phyloP scores from a whole-genome alignment of 106 monocot genomes.

The Apostasia shenzhenica region DNA sequence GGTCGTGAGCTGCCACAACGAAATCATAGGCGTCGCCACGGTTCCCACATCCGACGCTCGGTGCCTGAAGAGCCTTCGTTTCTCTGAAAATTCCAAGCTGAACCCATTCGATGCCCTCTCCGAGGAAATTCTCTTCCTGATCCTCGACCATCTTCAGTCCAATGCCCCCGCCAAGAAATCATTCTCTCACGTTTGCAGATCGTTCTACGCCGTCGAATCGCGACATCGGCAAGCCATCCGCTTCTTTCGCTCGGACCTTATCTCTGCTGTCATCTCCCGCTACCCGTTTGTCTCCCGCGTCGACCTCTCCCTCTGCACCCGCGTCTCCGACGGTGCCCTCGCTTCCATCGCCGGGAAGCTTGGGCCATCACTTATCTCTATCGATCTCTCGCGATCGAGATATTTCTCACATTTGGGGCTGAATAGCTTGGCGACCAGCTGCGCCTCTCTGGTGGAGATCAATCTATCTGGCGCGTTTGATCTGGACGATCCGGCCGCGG shows the following conservation, averaged over 20 bases:
- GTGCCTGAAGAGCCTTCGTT: neutral
- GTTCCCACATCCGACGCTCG: neutral
- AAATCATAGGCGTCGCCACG: neutral
- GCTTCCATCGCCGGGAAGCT: conserved; percentile 11
- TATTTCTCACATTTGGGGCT: conserved; percentile 32
- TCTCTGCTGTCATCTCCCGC: conserved; percentile 44
- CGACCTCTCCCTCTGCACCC: conserved; percentile 55
- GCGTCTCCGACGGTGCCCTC: conserved; percentile 42
- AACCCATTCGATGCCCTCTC: conserved; percentile 37
- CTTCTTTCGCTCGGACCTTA: conserved; percentile 41
- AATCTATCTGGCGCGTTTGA: conserved; percentile 39
- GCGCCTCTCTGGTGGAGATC: conserved; percentile 35
- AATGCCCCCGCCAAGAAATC: conserved; percentile 35
- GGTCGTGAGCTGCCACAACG: neutral
- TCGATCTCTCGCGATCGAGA: conserved; percentile 53
- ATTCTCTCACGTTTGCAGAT: conserved; percentile 46
- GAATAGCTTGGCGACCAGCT: conserved; percentile 18
- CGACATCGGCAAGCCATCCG: conserved; percentile 50
- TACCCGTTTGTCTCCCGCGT: conserved; percentile 34
- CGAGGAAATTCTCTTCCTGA: conserved; percentile 55
- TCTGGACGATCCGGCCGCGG: conserved; percentile 43
- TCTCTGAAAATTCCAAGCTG: neutral
- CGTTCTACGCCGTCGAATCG: conserved; percentile 48
- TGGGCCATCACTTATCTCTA: conserved; percentile 15
- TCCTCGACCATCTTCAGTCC: conserved; percentile 37